These are phyloP conservation scores for Ophiostoma triangulosporum DNA, from an alignment of 2,329 filamentous ascomycete species.

Conservation along the genomic window DNA sequence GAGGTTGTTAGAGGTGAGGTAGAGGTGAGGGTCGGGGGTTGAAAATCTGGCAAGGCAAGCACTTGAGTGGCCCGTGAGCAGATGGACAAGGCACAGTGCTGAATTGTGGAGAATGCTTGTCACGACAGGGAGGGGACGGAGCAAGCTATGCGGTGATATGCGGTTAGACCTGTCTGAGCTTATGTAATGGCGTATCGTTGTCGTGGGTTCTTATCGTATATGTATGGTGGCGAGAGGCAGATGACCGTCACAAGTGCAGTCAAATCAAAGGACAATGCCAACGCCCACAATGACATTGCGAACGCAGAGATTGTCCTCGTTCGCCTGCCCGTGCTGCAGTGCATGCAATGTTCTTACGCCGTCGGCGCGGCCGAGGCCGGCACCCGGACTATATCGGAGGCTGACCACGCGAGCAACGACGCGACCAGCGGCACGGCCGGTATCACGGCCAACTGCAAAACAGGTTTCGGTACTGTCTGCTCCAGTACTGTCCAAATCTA, in stretches of 20 bases:
- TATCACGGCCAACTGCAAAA: background rate
- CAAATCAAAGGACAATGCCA: background rate
- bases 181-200: background rate
- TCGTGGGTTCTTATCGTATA: background rate
- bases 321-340: constrained; percentile 1
- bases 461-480: no score
- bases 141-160: no score
- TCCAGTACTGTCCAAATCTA: background rate
- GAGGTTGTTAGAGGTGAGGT: background rate
- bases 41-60: background rate
- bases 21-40: background rate
- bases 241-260: background rate
- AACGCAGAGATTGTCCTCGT: background rate
- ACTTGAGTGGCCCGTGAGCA: background rate
- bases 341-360: background rate
- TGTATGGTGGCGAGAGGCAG: background rate
- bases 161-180: background rate
- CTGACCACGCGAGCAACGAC: background rate
- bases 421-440: background rate
- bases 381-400: background rate
- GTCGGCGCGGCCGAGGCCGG: background rate
- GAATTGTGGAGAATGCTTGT: background rate
- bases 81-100: background rate
- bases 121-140: background rate
- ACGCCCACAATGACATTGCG: background rate